Percentiles rank a stretch among this genome's conserved stretches.
phyloP scores from a whole-genome alignment of 768 basidiomycete genomes.

The Amanita rimosa region DNA sequence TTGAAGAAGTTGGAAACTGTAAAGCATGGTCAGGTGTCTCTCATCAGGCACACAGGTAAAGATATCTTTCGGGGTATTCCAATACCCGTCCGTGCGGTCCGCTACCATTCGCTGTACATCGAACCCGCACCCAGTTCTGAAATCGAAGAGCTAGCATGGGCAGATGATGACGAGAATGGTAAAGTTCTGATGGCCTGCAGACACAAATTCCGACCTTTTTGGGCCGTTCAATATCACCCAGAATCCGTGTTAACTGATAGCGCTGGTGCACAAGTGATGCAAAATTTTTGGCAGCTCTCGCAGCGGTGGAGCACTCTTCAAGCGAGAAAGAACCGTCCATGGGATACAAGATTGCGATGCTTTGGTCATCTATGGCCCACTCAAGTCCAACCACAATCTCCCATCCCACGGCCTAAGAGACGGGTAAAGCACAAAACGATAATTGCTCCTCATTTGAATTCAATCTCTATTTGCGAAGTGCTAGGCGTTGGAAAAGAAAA shows the following conservation, averaged over 20 bases:
- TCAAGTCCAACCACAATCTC: slow-evolving; percentile 14
- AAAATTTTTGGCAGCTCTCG: slow-evolving; percentile 68
- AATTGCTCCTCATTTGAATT: slow-evolving; percentile 28
- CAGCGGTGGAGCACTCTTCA: slow-evolving; percentile 37
- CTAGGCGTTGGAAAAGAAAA: slow-evolving; percentile 48
- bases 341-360: slow-evolving; percentile 24
- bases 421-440: slow-evolving; percentile 26
- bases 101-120: slow-evolving; percentile 74
- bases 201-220: slow-evolving; percentile 59
- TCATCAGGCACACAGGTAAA: slow-evolving; percentile 42
- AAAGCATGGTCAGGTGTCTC: slow-evolving; percentile 73
- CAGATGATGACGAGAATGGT: slow-evolving; percentile 59
- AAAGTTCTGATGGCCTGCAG: slow-evolving; percentile 63
- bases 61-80: slow-evolving; percentile 52
- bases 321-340: slow-evolving; percentile 27
- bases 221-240: slow-evolving; percentile 87
- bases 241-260: slow-evolving; percentile 68
- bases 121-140: slow-evolving; percentile 31
- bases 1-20: slow-evolving; percentile 52
- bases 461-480: slow-evolving; percentile 44
- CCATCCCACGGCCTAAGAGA: slow-evolving; percentile 11
- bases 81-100: slow-evolving; percentile 49
- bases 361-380: slow-evolving; percentile 53
- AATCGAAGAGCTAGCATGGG: slow-evolving; percentile 63
- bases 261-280: slow-evolving; percentile 56